phyloP scores from a whole-genome alignment of 257 asterid species.

The Nemophila menziesii region DNA sequence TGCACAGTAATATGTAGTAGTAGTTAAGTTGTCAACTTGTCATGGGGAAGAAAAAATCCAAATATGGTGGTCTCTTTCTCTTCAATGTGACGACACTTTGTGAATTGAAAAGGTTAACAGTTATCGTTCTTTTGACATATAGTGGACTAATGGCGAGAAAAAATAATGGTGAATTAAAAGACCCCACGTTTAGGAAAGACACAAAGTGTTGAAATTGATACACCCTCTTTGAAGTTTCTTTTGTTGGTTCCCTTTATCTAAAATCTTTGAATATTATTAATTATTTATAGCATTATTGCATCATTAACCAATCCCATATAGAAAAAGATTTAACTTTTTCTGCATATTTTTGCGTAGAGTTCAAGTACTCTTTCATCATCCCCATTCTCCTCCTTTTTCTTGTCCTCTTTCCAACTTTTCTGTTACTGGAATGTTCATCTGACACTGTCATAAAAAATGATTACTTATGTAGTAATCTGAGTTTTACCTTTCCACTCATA shows the following conservation, averaged over 20 bases:
- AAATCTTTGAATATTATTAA: slow-evolving; percentile 5
- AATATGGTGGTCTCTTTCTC: slow-evolving; percentile 13
- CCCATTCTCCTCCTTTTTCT: background rate
- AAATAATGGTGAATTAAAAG: slow-evolving; percentile 14
- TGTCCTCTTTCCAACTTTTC: slow-evolving; percentile 9
- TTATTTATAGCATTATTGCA: slow-evolving; percentile 11
- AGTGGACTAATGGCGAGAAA: slow-evolving; percentile 29
- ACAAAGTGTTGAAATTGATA: slow-evolving; percentile 24
- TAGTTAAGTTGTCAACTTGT: background rate
- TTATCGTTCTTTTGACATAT: slow-evolving; percentile 34
- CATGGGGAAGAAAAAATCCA: slow-evolving; percentile 10
- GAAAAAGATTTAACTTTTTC: slow-evolving; percentile 14
- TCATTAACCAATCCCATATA: slow-evolving; percentile 10
- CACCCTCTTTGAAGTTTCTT: slow-evolving; percentile 4
- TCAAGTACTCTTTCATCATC: slow-evolving; percentile 23
- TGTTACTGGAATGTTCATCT: slow-evolving; percentile 32
- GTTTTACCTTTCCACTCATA: slow-evolving; percentile 6
- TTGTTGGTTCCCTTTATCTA: slow-evolving; percentile 6
- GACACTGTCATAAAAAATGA: slow-evolving; percentile 13
- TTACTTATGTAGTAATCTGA: slow-evolving; percentile 11
- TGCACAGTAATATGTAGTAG: background rate
- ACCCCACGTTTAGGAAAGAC: slow-evolving; percentile 30
- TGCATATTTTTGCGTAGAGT: slow-evolving; percentile 40
- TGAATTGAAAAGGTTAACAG: slow-evolving; percentile 26
- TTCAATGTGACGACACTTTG: slow-evolving; percentile 16